Conservation (phyloP, 1,139 yeast genomes). For the Debaryomyces nepalensis region DNA sequence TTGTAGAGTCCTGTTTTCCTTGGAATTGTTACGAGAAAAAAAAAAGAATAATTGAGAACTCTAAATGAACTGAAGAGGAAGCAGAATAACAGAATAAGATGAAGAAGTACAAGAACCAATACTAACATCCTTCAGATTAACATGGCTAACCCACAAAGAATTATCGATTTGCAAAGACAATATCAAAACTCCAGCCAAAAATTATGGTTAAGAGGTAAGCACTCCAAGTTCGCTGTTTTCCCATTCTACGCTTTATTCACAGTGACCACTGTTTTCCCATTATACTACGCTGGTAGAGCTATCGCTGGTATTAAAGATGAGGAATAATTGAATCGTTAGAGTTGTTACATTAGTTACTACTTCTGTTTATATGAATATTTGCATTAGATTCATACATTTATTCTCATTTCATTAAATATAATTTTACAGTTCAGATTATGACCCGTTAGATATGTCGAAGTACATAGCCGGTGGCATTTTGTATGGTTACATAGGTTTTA, state of each 20-base stretch:
- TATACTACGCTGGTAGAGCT: constrained; percentile 82
- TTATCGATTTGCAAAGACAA: constrained; percentile 74
- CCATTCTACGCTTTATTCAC: constrained; percentile 91
- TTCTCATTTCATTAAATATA: constrained; percentile 7
- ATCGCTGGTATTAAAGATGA: constrained; percentile 67
- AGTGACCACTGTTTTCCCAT: constrained; percentile 69
- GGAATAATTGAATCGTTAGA: constrained; percentile 17
- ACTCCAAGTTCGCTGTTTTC: constrained; percentile 80
- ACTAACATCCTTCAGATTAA: constrained; percentile 17
- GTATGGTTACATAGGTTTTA: constrained; percentile 7
- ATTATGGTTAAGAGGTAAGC: constrained; percentile 72
- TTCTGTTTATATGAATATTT: constrained; percentile 7
- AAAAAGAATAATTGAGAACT: not conserved
- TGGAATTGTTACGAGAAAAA: not conserved
- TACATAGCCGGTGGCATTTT: not conserved
- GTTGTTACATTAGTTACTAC: constrained; percentile 1
- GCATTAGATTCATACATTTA: constrained; percentile 11
- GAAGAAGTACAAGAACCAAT: constrained; percentile 21
- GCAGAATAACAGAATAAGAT: not conserved
- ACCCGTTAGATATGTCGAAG: not conserved
- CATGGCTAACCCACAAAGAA: constrained; percentile 53
- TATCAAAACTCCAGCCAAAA: constrained; percentile 75
- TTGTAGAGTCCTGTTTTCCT: too few species aligned
- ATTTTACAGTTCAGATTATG: not conserved
- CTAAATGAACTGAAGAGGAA: not conserved